Evolutionary conservation across 306 rosid genomes (phyloP), one percentile per base, ranked within the genome.

Genomic region (Cicer arietinum): DNA sequence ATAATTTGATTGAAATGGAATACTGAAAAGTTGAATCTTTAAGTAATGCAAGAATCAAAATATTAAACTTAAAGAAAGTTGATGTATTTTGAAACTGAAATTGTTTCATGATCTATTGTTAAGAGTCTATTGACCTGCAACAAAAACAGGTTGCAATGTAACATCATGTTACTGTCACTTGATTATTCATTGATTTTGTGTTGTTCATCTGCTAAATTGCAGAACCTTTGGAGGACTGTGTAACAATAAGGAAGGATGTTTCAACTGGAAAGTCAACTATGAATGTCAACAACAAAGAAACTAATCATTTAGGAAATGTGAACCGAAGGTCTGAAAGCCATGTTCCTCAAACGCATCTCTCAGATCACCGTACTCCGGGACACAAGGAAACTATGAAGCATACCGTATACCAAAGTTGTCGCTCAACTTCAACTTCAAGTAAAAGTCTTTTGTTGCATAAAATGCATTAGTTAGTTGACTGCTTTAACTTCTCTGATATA

Each of bases 311-410:
- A 11, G 68, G 53, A 76, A 69, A 75, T 51, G 48, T 53, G 63
- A 77, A 82, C 40, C 79, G 67, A 70, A 77, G 59, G 35, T 58
- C 82, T 73, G 83, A 84, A 80, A 81, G 30, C 6, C 62, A 35
- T 51, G 61, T 79, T 78, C 67, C 83, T 25, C 67, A 30, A 57
- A 69, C 63, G 8, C 13, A 42, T 37, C 30, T 65, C 75, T 64
- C 86, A 5, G 80, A 78, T 63, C 77, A 70, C 17, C 75, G 10
- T 63, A 45, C 80, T 67, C 47, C 0, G 44, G 57, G 48, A 61
- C 85, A 30, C 59, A 74, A 50, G 51, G 88, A 86, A 74, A 81
- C 78, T n/a, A 72, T 82, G 83, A 83, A 85, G 81, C 91, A 73
- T 50, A 10, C 54, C 12, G 60, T 89, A 30, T 84, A 78, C 80